Evolutionary conservation across 148 eudicot genomes (phyloP).

Genomic region (Rhododendron simsii): DNA sequence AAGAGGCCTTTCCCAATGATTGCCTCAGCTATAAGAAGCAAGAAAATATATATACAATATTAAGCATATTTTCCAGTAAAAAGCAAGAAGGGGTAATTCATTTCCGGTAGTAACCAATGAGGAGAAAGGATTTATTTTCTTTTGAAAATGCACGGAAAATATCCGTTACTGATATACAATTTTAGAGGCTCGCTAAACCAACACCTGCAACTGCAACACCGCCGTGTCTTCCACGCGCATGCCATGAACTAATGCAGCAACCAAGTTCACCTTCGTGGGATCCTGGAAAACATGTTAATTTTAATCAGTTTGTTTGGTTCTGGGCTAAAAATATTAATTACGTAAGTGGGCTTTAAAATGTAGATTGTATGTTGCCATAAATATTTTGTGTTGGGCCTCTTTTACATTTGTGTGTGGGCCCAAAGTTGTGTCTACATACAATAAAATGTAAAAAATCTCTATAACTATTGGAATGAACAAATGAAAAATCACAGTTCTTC

Average conservation of each 20-base stretch:
- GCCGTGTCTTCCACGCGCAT: slow-evolving; percentile 98
- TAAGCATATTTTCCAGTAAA: not conserved
- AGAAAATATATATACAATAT: not conserved
- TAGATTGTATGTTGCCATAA: too few species aligned
- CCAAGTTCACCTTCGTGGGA: slow-evolving; percentile 93
- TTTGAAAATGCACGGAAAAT: not conserved
- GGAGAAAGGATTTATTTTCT: not conserved
- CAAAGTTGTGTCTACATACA: too few species aligned
- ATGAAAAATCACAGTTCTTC: too few species aligned
- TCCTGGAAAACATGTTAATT: slow-evolving; percentile 41
- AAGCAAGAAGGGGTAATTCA: not conserved
- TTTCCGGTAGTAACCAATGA: slow-evolving; percentile 50
- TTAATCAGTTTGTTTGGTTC: too few species aligned
- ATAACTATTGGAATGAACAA: too few species aligned
- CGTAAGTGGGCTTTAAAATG: too few species aligned
- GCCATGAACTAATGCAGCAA: slow-evolving; percentile 86
- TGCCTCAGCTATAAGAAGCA: slow-evolving; percentile 65
- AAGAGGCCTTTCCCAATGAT: slow-evolving; percentile 69
- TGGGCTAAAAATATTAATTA: too few species aligned
- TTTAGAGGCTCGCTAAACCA: slow-evolving; percentile 79
- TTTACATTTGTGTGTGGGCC: too few species aligned
- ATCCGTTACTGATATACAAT: slow-evolving; percentile 51
- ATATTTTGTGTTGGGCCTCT: too few species aligned
- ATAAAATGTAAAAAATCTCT: too few species aligned
- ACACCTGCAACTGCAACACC: slow-evolving; percentile 84